Evolutionary conservation across 805 yeast species (phyloP).

Genomic region (Candida insectalens): DNA sequence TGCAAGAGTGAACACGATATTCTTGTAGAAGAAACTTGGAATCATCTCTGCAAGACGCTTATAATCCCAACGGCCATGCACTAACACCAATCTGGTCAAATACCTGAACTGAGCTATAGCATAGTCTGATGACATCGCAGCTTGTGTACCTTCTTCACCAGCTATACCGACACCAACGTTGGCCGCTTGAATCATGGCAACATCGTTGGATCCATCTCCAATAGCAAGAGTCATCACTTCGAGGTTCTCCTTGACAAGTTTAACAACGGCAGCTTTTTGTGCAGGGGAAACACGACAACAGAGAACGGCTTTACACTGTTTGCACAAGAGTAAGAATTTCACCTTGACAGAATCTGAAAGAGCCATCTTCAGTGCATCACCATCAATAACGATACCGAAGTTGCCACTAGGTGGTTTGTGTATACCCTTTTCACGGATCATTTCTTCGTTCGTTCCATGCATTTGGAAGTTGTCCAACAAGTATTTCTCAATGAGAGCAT

Average conservation of each 20-base stretch:
- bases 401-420: constrained; percentile 64
- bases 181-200: constrained; percentile 85
- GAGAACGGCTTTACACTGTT: constrained; percentile 71
- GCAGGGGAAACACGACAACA: constrained; percentile 88
- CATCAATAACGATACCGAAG: constrained; percentile 68
- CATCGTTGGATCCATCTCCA: constrained; percentile 87
- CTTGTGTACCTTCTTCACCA: constrained; percentile 88
- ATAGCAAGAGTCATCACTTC: constrained; percentile 81
- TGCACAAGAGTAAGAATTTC: constrained; percentile 62
- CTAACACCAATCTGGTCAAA: constrained; percentile 53
- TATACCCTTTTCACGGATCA: constrained; percentile 41
- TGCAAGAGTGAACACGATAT: constrained; percentile 64
- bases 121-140: constrained; percentile 81
- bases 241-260: constrained; percentile 60
- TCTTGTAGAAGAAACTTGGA: constrained; percentile 72
- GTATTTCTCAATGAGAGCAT: constrained; percentile 40
- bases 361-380: constrained; percentile 60
- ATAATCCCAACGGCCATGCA: constrained; percentile 85
- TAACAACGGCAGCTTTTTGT: constrained; percentile 79
- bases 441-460: constrained; percentile 50
- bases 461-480: constrained; percentile 45
- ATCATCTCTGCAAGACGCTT: constrained; percentile 77
- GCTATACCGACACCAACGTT: constrained; percentile 86
- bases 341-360: constrained; percentile 30
- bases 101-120: constrained; percentile 79